Conservation (phyloP, 2,329 filamentous ascomycete species). For the Calonectria pseudoturangicola region DNA sequence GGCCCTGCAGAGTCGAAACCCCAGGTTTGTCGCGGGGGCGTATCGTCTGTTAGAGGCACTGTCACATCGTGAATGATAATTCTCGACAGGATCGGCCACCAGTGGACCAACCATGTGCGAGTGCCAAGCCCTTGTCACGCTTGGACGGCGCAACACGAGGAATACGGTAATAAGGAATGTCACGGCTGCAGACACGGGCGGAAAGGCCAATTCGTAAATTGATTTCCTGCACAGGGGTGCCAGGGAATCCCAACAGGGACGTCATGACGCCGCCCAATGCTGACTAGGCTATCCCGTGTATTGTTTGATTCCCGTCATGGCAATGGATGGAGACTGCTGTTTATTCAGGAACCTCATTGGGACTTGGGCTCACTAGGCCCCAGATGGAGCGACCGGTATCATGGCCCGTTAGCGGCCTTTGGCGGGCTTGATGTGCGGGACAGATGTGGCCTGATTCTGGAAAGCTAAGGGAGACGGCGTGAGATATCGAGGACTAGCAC, state of each 20-base stretch:
- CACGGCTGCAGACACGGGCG: constrained; percentile 29
- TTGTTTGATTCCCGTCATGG: constrained; percentile 20
- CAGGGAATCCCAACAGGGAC: constrained; percentile 27
- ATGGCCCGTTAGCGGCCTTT: constrained; percentile 17
- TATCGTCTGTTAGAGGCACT: neutral
- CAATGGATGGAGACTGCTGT: neutral
- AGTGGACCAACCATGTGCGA: constrained; percentile 26
- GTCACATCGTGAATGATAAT: constrained; percentile 32
- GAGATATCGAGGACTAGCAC: constrained; percentile 37
- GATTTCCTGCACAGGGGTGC: constrained; percentile 16
- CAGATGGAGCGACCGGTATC: constrained; percentile 22
- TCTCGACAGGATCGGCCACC: constrained; percentile 30
- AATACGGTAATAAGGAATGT: constrained; percentile 29
- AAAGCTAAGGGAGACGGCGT: constrained; percentile 28
- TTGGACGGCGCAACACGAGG: constrained; percentile 34
- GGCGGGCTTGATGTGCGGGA: constrained; percentile 34
- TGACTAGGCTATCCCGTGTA: constrained; percentile 26
- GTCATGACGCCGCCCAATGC: constrained; percentile 28
- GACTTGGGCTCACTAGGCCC: constrained; percentile 13
- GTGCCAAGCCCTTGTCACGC: constrained; percentile 34
- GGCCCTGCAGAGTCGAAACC: constrained; percentile 18
- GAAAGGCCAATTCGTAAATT: constrained; percentile 16
- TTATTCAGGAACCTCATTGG: neutral
- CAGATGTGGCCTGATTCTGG: constrained; percentile 38
- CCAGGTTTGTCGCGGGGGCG: constrained; percentile 32